Evolutionary conservation across 2,329 filamentous ascomycete genomes (phyloP).

Genomic region (Colletotrichum gloeosporioides): DNA sequence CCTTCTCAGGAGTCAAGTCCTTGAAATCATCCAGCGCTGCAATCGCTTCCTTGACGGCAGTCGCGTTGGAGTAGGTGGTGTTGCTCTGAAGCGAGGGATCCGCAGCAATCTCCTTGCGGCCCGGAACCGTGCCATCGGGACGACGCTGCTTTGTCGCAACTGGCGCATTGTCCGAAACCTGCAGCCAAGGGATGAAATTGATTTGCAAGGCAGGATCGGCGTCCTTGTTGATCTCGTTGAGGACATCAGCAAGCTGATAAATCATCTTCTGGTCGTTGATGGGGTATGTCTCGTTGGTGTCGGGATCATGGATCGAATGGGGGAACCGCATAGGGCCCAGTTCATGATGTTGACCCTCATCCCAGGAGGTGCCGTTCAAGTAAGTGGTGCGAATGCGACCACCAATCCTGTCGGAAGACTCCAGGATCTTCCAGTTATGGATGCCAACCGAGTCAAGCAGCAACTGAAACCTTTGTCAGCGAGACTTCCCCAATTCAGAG

Average conservation of each 20-base stretch:
- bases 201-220: conserved; percentile 33
- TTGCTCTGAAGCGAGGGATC: conserved; percentile 22
- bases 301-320: conserved; percentile 40
- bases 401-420: conserved; percentile 44
- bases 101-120: conserved; percentile 26
- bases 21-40: conserved; percentile 31
- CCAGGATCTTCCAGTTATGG: conserved; percentile 48
- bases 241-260: conserved; percentile 43
- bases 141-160: conserved; percentile 27
- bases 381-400: conserved; percentile 49
- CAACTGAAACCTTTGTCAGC: conserved; percentile 22
- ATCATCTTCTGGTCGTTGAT: conserved; percentile 48
- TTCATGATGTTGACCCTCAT: conserved; percentile 35
- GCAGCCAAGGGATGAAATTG: conserved; percentile 47
- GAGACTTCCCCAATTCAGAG: neutral
- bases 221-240: conserved; percentile 43
- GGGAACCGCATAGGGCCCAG: conserved; percentile 52
- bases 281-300: conserved; percentile 44
- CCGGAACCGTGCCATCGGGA: conserved; percentile 31
- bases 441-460: conserved; percentile 49
- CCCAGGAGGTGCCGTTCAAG: conserved; percentile 37
- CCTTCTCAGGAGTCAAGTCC: conserved; percentile 24
- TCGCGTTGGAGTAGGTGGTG: conserved; percentile 28
- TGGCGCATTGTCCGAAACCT: conserved; percentile 38
- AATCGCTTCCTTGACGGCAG: conserved; percentile 26